A percentile compares a stretch with the other conserved stretches of the same genome.
Evolutionary conservation across 805 yeast species (phyloP).

Genomic region (Schwanniomyces yamadae): DNA sequence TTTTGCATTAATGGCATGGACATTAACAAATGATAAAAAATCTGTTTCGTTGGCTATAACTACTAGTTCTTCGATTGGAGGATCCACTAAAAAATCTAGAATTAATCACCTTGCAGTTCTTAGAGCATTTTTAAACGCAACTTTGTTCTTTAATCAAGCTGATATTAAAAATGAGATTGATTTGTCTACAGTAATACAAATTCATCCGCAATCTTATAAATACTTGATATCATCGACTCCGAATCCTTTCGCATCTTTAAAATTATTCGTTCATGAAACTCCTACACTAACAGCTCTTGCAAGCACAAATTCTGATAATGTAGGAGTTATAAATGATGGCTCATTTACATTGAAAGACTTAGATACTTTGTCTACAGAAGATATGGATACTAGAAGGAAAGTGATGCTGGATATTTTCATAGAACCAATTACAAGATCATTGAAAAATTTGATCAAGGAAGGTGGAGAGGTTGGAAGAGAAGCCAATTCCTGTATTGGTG

Average conservation of each 20-base stretch:
- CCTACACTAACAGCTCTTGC: constrained; percentile 1
- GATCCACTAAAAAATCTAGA: constrained; percentile 37
- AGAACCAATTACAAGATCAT: constrained; percentile 48
- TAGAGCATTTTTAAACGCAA: constrained; percentile 43
- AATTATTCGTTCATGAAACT: constrained; percentile 49
- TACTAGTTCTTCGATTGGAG: constrained; percentile 30
- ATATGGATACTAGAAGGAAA: constrained; percentile 52
- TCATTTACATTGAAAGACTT: constrained; percentile 34
- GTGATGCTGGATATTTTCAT: constrained; percentile 54
- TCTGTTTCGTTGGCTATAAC: constrained; percentile 35
- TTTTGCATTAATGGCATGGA: constrained; percentile 77
- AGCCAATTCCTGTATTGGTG: constrained; percentile 26
- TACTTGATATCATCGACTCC: constrained; percentile 58
- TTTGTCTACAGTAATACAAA: constrained; percentile 13
- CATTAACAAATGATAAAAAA: constrained; percentile 39
- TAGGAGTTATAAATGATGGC: constrained; percentile 18
- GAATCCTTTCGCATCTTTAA: constrained; percentile 63
- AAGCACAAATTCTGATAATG: constrained; percentile 1
- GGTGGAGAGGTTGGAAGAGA: constrained; percentile 72
- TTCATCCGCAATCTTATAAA: constrained; percentile 49
- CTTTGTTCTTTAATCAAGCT: constrained; percentile 32
- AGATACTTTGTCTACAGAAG: constrained; percentile 56
- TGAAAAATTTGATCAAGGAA: constrained; percentile 54
- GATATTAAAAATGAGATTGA: constrained; percentile 12
- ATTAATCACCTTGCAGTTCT: constrained; percentile 42